These are phyloP conservation scores for Aureobasidium sp. DNA, from an alignment of 2,329 filamentous ascomycete species.

Conservation along the genomic window DNA sequence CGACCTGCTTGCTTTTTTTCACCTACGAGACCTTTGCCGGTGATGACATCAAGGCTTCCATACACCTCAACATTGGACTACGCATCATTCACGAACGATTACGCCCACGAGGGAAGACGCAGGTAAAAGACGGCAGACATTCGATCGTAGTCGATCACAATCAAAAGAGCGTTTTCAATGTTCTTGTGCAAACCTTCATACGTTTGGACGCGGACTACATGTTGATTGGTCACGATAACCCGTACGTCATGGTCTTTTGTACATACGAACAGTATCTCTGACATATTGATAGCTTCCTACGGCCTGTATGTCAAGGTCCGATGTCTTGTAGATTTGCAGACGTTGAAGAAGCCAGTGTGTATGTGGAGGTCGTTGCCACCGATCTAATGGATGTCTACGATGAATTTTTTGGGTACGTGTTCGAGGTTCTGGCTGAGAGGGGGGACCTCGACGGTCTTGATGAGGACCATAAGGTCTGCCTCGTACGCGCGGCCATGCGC, in stretches of 20 bases:
- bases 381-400: neutral
- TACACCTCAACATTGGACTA: neutral
- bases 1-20: neutral
- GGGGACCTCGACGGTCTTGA: neutral
- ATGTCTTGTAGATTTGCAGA: neutral
- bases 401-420: neutral
- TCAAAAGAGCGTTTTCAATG: neutral
- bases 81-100: constrained; percentile 3
- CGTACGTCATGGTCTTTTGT: neutral
- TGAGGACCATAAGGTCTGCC: neutral
- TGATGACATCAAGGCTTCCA: neutral
- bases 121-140: neutral
- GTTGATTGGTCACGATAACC: neutral
- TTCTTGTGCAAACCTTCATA: neutral
- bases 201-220: constrained; percentile 1
- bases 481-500: neutral
- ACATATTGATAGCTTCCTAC: neutral
- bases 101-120: neutral
- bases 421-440: neutral
- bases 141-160: neutral
- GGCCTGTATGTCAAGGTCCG: neutral
- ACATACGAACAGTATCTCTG: neutral
- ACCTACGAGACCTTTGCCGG: neutral
- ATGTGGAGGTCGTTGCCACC: neutral
- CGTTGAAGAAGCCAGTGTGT: neutral